Evolutionary conservation across 2,329 filamentous ascomycete genomes (phyloP).

Genomic region (Penicillium sp.): DNA sequence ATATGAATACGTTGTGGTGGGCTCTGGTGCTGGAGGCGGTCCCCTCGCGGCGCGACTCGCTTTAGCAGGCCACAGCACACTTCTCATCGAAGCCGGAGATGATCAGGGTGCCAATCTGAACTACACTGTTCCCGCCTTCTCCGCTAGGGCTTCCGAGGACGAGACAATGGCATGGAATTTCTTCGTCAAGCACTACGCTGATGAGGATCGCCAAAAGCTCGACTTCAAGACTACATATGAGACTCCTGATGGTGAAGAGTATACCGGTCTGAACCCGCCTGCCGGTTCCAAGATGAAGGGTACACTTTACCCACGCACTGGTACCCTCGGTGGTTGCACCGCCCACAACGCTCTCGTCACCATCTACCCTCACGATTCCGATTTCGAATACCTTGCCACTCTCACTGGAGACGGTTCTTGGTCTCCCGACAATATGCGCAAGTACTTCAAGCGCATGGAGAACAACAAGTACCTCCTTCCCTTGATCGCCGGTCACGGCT

Average conservation of each 20-base stretch:
- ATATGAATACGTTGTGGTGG: conserved; percentile 42
- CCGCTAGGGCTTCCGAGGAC: conserved; percentile 31
- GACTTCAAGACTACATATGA: conserved; percentile 41
- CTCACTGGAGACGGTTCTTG: conserved; percentile 61
- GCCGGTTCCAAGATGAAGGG: conserved; percentile 51
- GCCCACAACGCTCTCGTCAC: conserved; percentile 60
- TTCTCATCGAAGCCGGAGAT: conserved; percentile 40
- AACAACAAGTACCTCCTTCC: conserved; percentile 50
- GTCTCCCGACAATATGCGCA: conserved; percentile 56
- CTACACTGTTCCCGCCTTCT: conserved; percentile 31
- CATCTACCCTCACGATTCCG: conserved; percentile 56
- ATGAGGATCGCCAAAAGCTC: conserved; percentile 28
- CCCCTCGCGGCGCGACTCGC: conserved; percentile 38
- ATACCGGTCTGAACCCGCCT: conserved; percentile 54
- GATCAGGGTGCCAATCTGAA: conserved; percentile 33
- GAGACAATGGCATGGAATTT: conserved; percentile 33
- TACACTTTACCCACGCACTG: conserved; percentile 56
- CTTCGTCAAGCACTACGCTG: conserved; percentile 35
- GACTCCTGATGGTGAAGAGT: conserved; percentile 48
- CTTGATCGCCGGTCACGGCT: conserved; percentile 45
- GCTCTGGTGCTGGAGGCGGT: conserved; percentile 38
- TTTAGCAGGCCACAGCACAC: conserved; percentile 33
- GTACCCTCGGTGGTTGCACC: conserved; percentile 56
- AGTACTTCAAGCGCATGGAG: conserved; percentile 55
- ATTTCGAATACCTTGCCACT: conserved; percentile 56